Evolutionary conservation across 1,284 basidiomycete genomes (phyloP).

Genomic region (Puccinia coronata): DNA sequence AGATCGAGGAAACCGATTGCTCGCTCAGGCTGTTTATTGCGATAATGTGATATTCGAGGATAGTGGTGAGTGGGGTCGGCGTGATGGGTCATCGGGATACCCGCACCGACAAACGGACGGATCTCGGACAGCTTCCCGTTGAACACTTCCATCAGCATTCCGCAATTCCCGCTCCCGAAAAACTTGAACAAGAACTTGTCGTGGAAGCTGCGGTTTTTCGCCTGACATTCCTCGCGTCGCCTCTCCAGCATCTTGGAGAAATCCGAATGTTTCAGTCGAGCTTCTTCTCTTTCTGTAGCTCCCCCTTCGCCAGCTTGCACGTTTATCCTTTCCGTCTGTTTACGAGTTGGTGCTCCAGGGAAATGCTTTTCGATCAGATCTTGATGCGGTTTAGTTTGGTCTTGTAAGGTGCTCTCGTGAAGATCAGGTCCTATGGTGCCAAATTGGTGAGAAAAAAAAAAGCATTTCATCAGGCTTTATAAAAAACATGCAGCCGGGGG

Average conservation of each 20-base stretch:
- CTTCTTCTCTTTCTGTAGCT: neutral
- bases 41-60: neutral
- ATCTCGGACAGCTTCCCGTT: slow-evolving; percentile 12
- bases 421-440: slow-evolving; percentile 27
- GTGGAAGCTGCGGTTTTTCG: slow-evolving; percentile 23
- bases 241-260: slow-evolving; percentile 17
- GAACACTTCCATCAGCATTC: slow-evolving; percentile 28
- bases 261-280: slow-evolving; percentile 8
- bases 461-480: neutral
- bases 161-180: slow-evolving; percentile 42
- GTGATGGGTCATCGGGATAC: neutral
- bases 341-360: neutral
- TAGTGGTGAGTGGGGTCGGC: neutral
- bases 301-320: neutral
- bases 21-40: neutral
- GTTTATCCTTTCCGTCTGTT: neutral
- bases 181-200: slow-evolving; percentile 17
- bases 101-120: slow-evolving; percentile 25
- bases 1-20: neutral
- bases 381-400: slow-evolving; percentile 16
- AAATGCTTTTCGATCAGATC: slow-evolving; percentile 35
- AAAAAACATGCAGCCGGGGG: neutral
- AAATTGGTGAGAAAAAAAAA: too few species aligned
- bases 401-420: slow-evolving; percentile 3
- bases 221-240: slow-evolving; percentile 19